Conservation (phyloP, 805 yeast genomes). For the Metschnikowia colocasiae region DNA sequence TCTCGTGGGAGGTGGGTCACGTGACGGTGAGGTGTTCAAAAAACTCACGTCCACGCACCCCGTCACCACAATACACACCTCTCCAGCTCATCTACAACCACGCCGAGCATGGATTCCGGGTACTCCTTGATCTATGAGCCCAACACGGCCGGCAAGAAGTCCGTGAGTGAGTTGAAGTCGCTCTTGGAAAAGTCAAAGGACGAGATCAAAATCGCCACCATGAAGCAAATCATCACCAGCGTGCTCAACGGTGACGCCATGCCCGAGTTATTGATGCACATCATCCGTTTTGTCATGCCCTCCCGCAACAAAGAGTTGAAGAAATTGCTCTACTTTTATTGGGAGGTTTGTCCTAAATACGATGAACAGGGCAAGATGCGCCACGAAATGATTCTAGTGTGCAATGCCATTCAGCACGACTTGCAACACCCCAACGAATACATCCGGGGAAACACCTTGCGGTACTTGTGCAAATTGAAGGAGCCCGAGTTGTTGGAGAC, state of each 20-base stretch:
- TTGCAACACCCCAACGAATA: conserved; percentile 97
- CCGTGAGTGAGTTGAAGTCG: conserved; percentile 69
- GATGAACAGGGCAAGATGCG: conserved; percentile 86
- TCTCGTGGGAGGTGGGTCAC: no score
- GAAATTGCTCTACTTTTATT: conserved; percentile 88
- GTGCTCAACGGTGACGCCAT: conserved; percentile 91
- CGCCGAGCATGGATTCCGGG: conserved; percentile 34
- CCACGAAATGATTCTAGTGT: conserved; percentile 97
- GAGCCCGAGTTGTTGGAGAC: conserved; percentile 95
- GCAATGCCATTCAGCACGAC: conserved; percentile 96
- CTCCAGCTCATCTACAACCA: conserved; percentile 2
- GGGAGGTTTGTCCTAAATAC: conserved; percentile 96
- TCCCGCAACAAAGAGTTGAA: conserved; percentile 86
- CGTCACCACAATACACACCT: background rate
- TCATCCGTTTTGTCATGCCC: conserved; percentile 96
- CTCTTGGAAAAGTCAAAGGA: conserved; percentile 86
- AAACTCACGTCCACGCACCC: conserved; percentile 6
- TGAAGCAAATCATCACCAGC: conserved; percentile 80
- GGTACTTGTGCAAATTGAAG: conserved; percentile 84
- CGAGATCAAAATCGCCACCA: conserved; percentile 80
- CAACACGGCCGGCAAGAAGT: conserved; percentile 55
- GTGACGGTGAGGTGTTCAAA: conserved; percentile 11
- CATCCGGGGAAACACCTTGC: conserved; percentile 90
- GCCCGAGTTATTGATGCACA: conserved; percentile 93
- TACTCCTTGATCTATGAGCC: conserved; percentile 83